Base-by-base conservation (phyloP, 179 eudicot species). In the Monotropa hypopitys region DNA sequence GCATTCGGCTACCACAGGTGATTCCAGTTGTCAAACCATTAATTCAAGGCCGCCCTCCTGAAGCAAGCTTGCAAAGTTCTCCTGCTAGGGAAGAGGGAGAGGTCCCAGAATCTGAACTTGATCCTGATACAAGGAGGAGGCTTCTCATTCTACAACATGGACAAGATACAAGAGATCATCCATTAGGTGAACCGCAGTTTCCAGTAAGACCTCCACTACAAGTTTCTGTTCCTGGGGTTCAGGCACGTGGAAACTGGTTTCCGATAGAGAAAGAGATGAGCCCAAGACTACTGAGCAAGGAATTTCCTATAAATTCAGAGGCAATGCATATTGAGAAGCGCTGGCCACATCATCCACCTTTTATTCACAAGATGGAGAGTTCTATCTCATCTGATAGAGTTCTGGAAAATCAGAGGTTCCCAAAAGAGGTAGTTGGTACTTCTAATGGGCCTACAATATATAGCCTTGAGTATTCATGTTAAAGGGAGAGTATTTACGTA, bases 1-100 rank as follows among this genome's bases (percentile, higher is more conserved):
- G 54, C 61, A 87, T 87, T 76, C 85, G 83, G 63, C 73, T 84
- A 42, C 84, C 89, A 45, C 93, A 86, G 79, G 83, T 84, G 79
- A 81, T 84, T 38, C 35, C 94, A 35, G 61, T 86, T 32, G 88
- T 81, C 47, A 87, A 93, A 82, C 88, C 89, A 38, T 35, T 89
- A 51, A 79, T 84, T 77, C 92, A 82, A 80, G 83, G 82, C 42
- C 88, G 88, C 57, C 85, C 86, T 73, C 81, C 80, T 70, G 97
- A 91, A 68, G 74, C 86, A 51, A 84, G 80, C 79, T 77, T 89
- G 85, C 97, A 89, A 50, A 84, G 84, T 80, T 92, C 98, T 71
- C 94, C 97, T 80, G 93, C 98, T 56, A 87, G 92, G 77, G 99
- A 95, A 87, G 99, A 95, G 77, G 99, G 99, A 32, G 99, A 95